phyloP scores from a whole-genome alignment of 164 flowering plant genomes.

The Chimonanthus praecox region DNA sequence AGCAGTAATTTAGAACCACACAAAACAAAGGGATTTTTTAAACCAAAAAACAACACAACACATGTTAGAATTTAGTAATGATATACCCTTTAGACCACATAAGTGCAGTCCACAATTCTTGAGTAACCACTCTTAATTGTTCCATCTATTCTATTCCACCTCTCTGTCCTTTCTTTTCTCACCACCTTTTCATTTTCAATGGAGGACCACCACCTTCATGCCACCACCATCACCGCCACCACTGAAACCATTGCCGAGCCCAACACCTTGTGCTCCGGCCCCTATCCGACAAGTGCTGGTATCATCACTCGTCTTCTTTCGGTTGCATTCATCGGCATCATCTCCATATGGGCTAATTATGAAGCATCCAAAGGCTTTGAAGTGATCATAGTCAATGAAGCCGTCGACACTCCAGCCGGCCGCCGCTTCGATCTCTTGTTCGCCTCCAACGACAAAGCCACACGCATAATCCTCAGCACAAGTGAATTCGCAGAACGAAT shows the following conservation, averaged over 20 bases:
- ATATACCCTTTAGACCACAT: too few species aligned
- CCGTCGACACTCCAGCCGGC: constrained; percentile 20
- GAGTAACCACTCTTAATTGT: too few species aligned
- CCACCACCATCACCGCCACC: constrained; percentile 3
- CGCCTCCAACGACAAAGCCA: constrained; percentile 45
- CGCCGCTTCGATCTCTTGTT: constrained; percentile 37
- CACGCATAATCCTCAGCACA: constrained; percentile 32
- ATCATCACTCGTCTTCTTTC: constrained; percentile 27
- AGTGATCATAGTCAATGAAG: constrained; percentile 33
- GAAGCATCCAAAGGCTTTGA: constrained; percentile 58
- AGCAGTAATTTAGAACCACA: too few species aligned
- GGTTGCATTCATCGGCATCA: constrained; percentile 18
- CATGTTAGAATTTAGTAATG: too few species aligned
- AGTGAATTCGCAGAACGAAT: constrained; percentile 28
- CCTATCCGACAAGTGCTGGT: background rate
- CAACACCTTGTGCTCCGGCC: background rate
- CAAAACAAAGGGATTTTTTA: too few species aligned
- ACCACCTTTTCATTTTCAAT: background rate
- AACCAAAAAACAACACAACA: too few species aligned
- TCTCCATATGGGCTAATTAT: constrained; percentile 48
- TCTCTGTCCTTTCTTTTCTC: too few species aligned
- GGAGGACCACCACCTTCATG: background rate
- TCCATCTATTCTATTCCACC: too few species aligned
- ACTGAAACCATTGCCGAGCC: background rate
- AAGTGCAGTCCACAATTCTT: too few species aligned